Base-by-base conservation (phyloP, 2,329 filamentous ascomycete species). In the Achaetomium macrosporum region DNA sequence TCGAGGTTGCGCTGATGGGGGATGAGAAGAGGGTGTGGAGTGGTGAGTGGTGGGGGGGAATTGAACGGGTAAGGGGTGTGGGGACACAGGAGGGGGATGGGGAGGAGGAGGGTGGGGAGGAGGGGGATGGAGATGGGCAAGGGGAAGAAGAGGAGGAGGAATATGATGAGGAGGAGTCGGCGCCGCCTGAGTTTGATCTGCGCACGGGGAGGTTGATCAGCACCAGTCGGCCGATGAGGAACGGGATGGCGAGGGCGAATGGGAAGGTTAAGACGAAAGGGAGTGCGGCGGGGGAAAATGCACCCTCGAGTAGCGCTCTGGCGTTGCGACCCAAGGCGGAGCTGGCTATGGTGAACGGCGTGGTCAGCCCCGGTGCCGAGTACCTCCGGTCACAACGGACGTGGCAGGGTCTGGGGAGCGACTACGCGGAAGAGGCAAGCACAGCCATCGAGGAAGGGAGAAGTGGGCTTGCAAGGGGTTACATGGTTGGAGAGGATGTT, bases 371-470 rank as follows among this genome's bases (percentile, higher is more conserved):
- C 0, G 93, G 90, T 0, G 93, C 93, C 0, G 89, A 96, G 67
- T 97, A 82, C 61, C 72, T 99, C 57, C 81, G 85, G 31, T 87
- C 85, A 3, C 82, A 91, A 63, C 75, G 93, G 52, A 95, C 89
- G 4, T 99, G 93, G 93, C 87, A 87, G 64, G 93, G 93, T 0
- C 71, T 99, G 20, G 93, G 93, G 0, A 95, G 83, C 57, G 93
- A 99, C 66, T 95, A 90, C 63, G 76, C 78, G 69, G 59, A 73
- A 13, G 76, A 81, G 49, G 71, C 73, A n/a, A 73, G 87, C 51
- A 84, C 87, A 1, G 67, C 81, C 16, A 79, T 99, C 53, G 90
- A 96, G 65, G 84, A 96, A 69, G 93, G 93, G 1, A 81, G 90
- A 59, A 87, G 84, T 59, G 93, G 93, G 15, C 83, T 97, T 52